These are phyloP conservation scores for Xylaria multiplex DNA, from an alignment of 2,329 filamentous ascomycete species.

Conservation along the genomic window DNA sequence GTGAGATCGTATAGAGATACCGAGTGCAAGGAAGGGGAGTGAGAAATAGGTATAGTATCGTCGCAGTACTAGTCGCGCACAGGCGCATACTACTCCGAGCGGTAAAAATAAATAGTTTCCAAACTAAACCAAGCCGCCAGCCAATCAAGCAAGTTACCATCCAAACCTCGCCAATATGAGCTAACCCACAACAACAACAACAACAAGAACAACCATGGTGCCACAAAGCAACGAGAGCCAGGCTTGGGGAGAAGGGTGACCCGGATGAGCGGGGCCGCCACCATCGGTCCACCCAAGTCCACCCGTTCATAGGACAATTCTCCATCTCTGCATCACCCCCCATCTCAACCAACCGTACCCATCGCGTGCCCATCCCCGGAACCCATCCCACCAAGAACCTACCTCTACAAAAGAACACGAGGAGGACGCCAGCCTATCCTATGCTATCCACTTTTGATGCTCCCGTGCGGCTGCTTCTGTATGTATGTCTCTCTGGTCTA, in stretches of 20 bases:
- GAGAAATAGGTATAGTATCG: constrained; percentile 7
- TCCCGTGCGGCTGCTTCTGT: constrained; percentile 29
- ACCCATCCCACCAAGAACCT: no score
- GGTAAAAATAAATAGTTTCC: constrained; percentile 1
- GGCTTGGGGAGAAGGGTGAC: constrained; percentile 18
- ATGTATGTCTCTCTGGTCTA: neutral
- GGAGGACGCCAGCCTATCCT: neutral
- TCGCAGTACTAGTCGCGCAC: neutral
- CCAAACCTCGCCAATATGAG: neutral
- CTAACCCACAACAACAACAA: no score
- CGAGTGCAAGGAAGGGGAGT: constrained; percentile 7
- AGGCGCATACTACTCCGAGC: no score
- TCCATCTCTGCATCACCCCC: neutral
- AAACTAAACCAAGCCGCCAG: neutral
- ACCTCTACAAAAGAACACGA: constrained; percentile 11
- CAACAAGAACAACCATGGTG: neutral
- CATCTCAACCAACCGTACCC: constrained; percentile 1
- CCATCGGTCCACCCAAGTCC: constrained; percentile 24
- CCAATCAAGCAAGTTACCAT: constrained; percentile 4
- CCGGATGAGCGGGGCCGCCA: constrained; percentile 33
- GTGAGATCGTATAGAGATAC: constrained; percentile 15
- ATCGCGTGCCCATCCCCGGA: neutral
- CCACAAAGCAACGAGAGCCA: constrained; percentile 2
- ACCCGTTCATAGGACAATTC: neutral
- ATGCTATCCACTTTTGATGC: constrained; percentile 22